A percentile compares a stretch with the other conserved stretches of the same genome.
These are phyloP conservation scores for Termitomyces sp. DNA, from an alignment of 768 basidiomycete genomes.

Conservation along the genomic window DNA sequence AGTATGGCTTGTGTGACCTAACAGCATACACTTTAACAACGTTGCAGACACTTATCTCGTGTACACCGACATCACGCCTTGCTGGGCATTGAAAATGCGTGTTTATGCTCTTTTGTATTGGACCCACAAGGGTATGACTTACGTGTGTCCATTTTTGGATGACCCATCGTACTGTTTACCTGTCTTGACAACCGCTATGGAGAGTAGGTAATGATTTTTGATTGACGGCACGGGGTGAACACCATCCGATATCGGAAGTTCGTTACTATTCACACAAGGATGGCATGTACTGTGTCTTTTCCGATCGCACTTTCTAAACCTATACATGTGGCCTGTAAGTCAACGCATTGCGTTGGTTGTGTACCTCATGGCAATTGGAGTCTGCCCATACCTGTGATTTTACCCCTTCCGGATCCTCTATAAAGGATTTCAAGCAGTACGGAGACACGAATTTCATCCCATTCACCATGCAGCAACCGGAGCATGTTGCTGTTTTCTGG, in stretches of 20 bases:
- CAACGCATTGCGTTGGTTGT: background rate
- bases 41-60: background rate
- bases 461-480: conserved; percentile 25
- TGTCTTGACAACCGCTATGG: background rate
- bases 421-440: conserved; percentile 5
- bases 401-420: background rate
- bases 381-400: background rate
- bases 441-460: background rate
- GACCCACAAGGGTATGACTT: background rate
- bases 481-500: conserved; percentile 35
- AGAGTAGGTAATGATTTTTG: background rate
- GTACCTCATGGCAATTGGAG: background rate
- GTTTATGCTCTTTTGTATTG: background rate
- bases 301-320: background rate
- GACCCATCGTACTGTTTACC: background rate
- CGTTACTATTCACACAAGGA: background rate
- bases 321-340: background rate
- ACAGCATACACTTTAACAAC: too few species aligned
- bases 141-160: background rate
- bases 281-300: background rate
- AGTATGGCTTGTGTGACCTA: background rate
- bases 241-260: background rate
- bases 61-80: background rate
- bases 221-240: background rate
- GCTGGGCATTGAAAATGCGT: background rate